Percentiles rank a stretch among this genome's conserved stretches.
Conservation (phyloP, 2,329 filamentous ascomycete species). For the Fusarium pininemorale region DNA sequence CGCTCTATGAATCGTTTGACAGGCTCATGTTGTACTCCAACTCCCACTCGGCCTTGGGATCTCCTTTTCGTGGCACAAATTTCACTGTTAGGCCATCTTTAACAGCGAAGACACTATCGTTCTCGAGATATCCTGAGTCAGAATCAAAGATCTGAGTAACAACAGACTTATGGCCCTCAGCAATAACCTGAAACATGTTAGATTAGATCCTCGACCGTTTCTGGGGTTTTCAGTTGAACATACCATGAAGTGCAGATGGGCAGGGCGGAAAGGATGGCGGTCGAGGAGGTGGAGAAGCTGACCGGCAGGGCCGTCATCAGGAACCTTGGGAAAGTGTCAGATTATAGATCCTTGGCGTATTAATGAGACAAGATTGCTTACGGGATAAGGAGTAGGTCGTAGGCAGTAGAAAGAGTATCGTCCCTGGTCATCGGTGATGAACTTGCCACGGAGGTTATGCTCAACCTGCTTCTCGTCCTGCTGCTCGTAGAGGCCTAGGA, state of each 20-base stretch:
- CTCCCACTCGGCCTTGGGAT: conserved; percentile 31
- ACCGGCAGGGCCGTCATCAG: conserved; percentile 62
- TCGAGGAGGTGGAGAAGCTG: conserved; percentile 63
- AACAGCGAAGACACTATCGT: conserved; percentile 37
- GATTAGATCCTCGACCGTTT: background rate
- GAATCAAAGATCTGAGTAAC: conserved; percentile 71
- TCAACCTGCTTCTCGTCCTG: conserved; percentile 76
- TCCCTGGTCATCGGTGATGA: conserved; percentile 72
- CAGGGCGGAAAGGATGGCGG: conserved; percentile 65
- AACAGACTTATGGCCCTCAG: conserved; percentile 71
- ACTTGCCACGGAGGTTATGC: conserved; percentile 78
- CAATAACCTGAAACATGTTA: conserved; percentile 48
- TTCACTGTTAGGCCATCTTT: conserved; percentile 36
- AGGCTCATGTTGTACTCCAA: conserved; percentile 31
- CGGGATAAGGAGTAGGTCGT: conserved; percentile 65
- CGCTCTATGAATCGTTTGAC: background rate
- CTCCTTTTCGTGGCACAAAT: conserved; percentile 34
- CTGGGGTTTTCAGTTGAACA: background rate
- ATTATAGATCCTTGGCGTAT: background rate
- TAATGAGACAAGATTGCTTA: conserved; percentile 33
- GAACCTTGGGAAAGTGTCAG: conserved; percentile 39
- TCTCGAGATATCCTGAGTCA: conserved; percentile 32
- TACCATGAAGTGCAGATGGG: conserved; percentile 69
- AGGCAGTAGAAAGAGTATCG: conserved; percentile 70
- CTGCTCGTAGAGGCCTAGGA: conserved; percentile 69